phyloP scores from a whole-genome alignment of 1,284 basidiomycete species.

The Fomitopsis betulina region DNA sequence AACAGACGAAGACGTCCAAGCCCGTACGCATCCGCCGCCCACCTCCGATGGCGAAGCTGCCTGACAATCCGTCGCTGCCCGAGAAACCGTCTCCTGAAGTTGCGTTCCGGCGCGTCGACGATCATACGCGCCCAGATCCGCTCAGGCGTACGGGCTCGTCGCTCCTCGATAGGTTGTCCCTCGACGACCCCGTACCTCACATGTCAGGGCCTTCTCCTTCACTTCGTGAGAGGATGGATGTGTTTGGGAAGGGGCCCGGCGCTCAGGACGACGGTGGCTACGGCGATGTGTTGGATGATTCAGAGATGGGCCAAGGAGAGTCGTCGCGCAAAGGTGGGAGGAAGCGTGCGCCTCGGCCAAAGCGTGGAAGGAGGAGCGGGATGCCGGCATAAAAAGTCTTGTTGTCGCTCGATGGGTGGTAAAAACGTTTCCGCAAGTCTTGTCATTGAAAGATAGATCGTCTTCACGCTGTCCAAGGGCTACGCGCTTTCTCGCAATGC shows the following conservation, averaged over 20 bases:
- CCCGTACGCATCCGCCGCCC: slow-evolving; percentile 13
- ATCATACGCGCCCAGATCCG: slow-evolving; percentile 18
- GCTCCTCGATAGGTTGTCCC: slow-evolving; percentile 33
- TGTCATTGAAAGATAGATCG: background rate
- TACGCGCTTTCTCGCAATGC: background rate
- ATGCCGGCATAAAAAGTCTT: slow-evolving; percentile 1
- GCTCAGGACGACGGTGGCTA: slow-evolving; percentile 28
- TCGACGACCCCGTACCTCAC: slow-evolving; percentile 16
- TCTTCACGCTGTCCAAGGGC: background rate
- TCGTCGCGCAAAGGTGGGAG: background rate
- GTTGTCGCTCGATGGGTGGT: background rate
- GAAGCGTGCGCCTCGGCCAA: background rate
- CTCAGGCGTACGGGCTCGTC: slow-evolving; percentile 26
- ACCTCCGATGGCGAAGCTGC: slow-evolving; percentile 1
- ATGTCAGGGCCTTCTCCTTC: slow-evolving; percentile 19
- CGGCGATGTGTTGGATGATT: slow-evolving; percentile 4
- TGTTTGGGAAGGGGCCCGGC: slow-evolving; percentile 34
- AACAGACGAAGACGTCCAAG: slow-evolving; percentile 8
- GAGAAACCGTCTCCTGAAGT: background rate
- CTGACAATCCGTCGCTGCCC: background rate
- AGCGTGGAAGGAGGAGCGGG: slow-evolving; percentile 7
- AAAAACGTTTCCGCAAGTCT: background rate
- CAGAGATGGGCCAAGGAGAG: background rate
- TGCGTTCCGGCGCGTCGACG: background rate
- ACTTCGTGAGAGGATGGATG: slow-evolving; percentile 36